Evolutionary conservation across 148 eudicot species (phyloP).

Genomic region (Amaranthus cruentus): DNA sequence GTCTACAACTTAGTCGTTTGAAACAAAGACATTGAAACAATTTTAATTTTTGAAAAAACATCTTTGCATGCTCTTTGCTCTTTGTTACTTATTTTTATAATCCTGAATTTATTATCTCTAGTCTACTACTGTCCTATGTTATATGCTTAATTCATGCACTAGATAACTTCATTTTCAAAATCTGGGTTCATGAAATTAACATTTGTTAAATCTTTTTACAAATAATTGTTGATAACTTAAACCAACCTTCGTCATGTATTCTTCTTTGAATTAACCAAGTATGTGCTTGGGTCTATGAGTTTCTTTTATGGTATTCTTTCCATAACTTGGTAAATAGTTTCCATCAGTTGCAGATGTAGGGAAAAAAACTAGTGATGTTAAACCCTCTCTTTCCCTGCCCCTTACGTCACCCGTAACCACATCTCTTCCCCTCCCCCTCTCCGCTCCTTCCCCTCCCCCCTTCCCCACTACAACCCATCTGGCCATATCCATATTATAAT

Average conservation of each 20-base stretch:
- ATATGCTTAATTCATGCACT: neutral
- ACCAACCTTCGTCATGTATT: neutral
- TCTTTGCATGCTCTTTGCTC: neutral
- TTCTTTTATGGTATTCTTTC: neutral
- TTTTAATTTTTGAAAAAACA: neutral
- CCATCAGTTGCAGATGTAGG: no score
- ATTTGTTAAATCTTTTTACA: neutral
- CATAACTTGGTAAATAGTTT: no score
- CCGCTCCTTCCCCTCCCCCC: no score
- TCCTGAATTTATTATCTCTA: neutral
- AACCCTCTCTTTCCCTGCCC: no score
- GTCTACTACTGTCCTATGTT: neutral
- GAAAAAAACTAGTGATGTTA: no score
- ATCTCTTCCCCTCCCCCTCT: no score
- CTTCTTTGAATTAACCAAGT: neutral
- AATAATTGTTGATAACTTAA: neutral
- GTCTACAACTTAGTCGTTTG: neutral
- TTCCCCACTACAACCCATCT: no score
- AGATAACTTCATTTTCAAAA: neutral
- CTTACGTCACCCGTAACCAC: no score
- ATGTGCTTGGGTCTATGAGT: neutral
- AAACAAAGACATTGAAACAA: neutral
- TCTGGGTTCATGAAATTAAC: neutral
- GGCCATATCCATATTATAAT: no score
- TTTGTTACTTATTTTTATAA: neutral